Evolutionary conservation across 257 asterid species (phyloP).

Genomic region (Ajuga chamaepitys): DNA sequence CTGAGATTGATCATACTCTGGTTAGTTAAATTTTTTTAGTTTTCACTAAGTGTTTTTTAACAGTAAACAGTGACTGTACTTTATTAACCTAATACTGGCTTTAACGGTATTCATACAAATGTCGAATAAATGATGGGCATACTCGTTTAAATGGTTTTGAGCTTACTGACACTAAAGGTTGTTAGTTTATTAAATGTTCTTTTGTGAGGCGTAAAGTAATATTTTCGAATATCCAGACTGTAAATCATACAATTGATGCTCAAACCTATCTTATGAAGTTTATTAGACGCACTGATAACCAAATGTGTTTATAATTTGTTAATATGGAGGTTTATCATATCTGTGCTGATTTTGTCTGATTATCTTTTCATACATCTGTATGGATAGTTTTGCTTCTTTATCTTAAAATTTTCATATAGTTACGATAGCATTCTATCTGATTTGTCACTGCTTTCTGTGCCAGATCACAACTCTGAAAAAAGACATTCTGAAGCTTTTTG

Average conservation of each 20-base stretch:
- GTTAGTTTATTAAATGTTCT: not conserved
- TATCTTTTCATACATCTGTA: not conserved
- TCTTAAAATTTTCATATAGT: not conserved
- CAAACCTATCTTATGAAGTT: not conserved
- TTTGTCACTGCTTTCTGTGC: constrained; percentile 19
- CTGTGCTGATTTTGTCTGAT: constrained; percentile 1
- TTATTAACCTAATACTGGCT: not conserved
- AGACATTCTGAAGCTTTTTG: constrained; percentile 81
- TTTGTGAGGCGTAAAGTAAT: not conserved
- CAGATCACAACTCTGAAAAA: constrained; percentile 65
- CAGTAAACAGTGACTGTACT: not conserved
- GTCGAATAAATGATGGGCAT: not conserved
- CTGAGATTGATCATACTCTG: constrained; percentile 69
- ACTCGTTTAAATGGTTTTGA: not conserved
- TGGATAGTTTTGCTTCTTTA: not conserved
- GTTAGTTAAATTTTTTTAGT: constrained; percentile 32
- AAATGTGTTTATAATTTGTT: not conserved
- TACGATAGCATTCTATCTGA: constrained; percentile 9
- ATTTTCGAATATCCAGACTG: constrained; percentile 4
- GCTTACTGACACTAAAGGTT: not conserved
- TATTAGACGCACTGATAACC: not conserved
- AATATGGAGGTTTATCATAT: not conserved
- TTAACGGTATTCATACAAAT: not conserved
- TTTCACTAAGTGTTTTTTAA: not conserved
- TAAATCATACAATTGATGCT: constrained; percentile 3